Evolutionary conservation across 1,139 yeast species (phyloP).

Genomic region (Pichia sp.): DNA sequence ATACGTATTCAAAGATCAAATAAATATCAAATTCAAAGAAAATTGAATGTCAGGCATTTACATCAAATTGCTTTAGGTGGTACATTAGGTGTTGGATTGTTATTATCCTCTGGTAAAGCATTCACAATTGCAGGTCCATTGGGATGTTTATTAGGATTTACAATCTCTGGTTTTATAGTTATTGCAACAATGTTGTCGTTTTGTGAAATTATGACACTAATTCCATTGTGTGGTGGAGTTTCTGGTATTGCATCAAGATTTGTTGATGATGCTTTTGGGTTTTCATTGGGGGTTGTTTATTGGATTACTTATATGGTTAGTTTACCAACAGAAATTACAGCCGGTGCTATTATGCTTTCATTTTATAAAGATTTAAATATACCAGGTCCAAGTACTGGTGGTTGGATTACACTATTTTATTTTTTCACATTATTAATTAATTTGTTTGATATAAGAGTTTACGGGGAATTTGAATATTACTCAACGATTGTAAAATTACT

Average conservation of each 20-base stretch:
- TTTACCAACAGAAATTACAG: conserved; percentile 74
- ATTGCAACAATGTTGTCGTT: conserved; percentile 66
- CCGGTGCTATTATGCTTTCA: conserved; percentile 68
- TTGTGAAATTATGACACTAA: conserved; percentile 81
- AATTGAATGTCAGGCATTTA: conserved; percentile 60
- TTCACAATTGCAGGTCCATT: conserved; percentile 76
- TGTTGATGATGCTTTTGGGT: conserved; percentile 82
- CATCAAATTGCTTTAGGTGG: conserved; percentile 84
- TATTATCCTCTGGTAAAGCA: conserved; percentile 73
- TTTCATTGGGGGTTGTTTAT: conserved; percentile 72
- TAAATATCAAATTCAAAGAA: conserved; percentile 40
- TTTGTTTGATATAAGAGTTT: conserved; percentile 60
- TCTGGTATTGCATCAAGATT: conserved; percentile 71
- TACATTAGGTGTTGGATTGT: conserved; percentile 75
- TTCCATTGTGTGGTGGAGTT: conserved; percentile 77
- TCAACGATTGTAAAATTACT: conserved; percentile 57
- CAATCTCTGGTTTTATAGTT: conserved; percentile 61
- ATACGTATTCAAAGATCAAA: conserved; percentile 17
- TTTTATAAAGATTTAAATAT: conserved; percentile 52
- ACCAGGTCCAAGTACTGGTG: conserved; percentile 49
- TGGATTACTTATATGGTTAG: conserved; percentile 71
- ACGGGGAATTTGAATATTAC: conserved; percentile 69
- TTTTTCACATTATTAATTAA: conserved; percentile 43
- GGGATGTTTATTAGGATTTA: conserved; percentile 68
- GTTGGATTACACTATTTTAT: conserved; percentile 55